These are phyloP conservation scores for Arthrocladium fulminans DNA, from an alignment of 2,329 filamentous ascomycete genomes.

Conservation along the genomic window DNA sequence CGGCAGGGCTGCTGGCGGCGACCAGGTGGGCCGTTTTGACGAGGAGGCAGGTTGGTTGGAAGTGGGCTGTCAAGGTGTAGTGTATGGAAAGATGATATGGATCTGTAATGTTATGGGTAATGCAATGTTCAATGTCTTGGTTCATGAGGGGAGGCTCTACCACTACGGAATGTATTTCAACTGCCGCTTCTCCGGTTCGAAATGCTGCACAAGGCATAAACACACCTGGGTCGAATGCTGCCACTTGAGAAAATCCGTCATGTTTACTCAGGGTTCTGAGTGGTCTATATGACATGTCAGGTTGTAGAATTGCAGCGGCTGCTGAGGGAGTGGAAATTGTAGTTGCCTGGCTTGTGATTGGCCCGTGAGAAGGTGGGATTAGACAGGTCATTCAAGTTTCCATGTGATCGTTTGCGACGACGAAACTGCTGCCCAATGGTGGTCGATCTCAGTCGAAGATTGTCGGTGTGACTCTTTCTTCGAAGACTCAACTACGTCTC, in stretches of 20 bases:
- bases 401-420: neutral
- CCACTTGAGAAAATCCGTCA: no score
- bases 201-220: no score
- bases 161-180: no score
- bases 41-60: constrained; percentile 22
- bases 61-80: constrained; percentile 27
- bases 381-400: neutral
- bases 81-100: neutral
- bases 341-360: neutral
- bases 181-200: no score
- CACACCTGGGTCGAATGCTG: no score
- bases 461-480: constrained; percentile 1
- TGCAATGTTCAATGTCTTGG: no score
- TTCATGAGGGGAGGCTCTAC: no score
- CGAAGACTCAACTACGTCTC: no score
- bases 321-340: neutral
- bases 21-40: constrained; percentile 30
- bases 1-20: constrained; percentile 33
- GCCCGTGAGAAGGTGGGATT: constrained; percentile 4
- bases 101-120: neutral
- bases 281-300: no score
- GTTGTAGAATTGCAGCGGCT: neutral
- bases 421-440: constrained; percentile 5
- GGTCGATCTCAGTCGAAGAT: neutral
- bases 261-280: no score